phyloP scores from a whole-genome alignment of 345 rosid genomes.

The Toxicodendron radicans region DNA sequence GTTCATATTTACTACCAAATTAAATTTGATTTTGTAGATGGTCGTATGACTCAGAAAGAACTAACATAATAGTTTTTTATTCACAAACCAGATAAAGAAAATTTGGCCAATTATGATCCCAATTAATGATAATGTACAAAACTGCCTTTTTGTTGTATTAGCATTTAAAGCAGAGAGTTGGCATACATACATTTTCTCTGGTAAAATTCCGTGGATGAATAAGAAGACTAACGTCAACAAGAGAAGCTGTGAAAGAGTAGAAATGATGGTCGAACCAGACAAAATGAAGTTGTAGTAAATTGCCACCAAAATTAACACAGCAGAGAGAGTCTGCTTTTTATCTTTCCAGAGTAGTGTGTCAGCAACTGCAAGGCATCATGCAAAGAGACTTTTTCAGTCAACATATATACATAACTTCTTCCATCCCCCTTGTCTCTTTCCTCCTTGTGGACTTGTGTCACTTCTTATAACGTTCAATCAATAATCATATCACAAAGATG shows the following conservation, averaged over 20 bases:
- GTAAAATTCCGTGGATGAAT: conserved; percentile 78
- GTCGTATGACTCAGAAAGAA: neutral
- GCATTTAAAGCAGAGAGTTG: conserved; percentile 14
- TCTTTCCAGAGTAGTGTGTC: conserved; percentile 89
- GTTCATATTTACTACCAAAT: neutral
- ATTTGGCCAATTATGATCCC: neutral
- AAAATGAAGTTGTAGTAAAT: conserved; percentile 73
- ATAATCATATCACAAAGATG: neutral
- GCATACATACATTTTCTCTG: conserved; percentile 69
- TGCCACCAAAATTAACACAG: conserved; percentile 51
- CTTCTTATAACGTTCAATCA: neutral
- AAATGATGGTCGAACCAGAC: conserved; percentile 54
- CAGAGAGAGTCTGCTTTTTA: conserved; percentile 51
- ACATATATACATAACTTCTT: conserved; percentile 6
- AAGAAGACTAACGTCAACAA: conserved; percentile 52
- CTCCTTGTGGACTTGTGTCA: neutral
- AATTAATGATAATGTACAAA: neutral
- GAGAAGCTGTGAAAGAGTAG: conserved; percentile 69
- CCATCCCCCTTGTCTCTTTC: neutral
- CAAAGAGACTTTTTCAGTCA: conserved; percentile 2
- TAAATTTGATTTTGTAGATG: neutral
- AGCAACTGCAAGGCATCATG: conserved; percentile 64
- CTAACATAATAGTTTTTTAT: neutral
- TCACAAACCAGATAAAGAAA: neutral
- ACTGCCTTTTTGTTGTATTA: conserved; percentile 8